Evolutionary conservation across 176 grass and related monocot species (phyloP).

Genomic region (Phyllostachys edulis): DNA sequence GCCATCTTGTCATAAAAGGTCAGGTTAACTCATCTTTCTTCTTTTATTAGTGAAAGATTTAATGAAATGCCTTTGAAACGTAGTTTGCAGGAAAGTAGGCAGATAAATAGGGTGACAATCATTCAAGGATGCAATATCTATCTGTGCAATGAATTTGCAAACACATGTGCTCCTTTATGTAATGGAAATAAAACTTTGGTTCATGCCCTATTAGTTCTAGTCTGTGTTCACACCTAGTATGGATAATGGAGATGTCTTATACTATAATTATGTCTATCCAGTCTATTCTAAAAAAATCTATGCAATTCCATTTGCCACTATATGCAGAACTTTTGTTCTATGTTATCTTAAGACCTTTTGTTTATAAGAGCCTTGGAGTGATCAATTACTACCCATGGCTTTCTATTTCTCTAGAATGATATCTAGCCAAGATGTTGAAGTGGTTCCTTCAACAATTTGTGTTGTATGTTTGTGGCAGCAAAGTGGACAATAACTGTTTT

Average conservation of each 20-base stretch:
- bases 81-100: background rate
- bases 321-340: too few relatives aligned
- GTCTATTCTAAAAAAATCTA: too few relatives aligned
- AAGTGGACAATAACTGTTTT: background rate
- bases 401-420: background rate
- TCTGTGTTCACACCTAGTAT: too few relatives aligned
- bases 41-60: background rate
- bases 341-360: background rate
- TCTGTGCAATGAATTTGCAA: background rate
- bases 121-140: background rate
- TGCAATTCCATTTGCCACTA: too few relatives aligned
- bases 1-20: constrained; percentile 93
- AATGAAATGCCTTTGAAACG: background rate
- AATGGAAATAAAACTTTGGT: background rate
- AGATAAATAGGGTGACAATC: background rate
- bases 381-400: background rate
- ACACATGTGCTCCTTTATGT: background rate
- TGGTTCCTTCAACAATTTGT: background rate
- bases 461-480: background rate
- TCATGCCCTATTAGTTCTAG: background rate
- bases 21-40: constrained; percentile 4
- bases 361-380: background rate
- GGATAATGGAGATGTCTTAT: too few relatives aligned
- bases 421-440: background rate
- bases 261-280: too few relatives aligned